Evolutionary conservation across 2,329 filamentous ascomycete species (phyloP).

Genomic region (Alternaria angustiovoidea): DNA sequence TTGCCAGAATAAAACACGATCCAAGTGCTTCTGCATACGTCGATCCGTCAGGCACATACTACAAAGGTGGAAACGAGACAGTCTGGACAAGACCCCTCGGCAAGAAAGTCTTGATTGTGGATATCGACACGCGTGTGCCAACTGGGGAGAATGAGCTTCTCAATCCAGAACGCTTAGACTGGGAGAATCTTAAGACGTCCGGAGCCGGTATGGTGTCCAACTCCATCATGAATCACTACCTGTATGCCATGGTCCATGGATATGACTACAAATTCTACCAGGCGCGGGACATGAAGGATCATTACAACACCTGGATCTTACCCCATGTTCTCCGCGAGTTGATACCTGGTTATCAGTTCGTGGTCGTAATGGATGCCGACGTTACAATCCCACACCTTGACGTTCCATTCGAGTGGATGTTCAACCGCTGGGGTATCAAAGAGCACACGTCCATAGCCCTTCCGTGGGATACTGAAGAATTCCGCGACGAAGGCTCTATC

Average conservation of each 20-base stretch:
- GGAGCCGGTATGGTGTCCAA: conserved; percentile 38
- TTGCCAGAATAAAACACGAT: conserved; percentile 26
- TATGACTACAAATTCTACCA: conserved; percentile 58
- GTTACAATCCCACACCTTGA: conserved; percentile 54
- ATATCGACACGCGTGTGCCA: conserved; percentile 42
- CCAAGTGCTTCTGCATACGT: conserved; percentile 16
- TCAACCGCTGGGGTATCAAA: conserved; percentile 58
- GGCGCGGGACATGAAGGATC: conserved; percentile 45
- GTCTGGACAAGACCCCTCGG: conserved; percentile 36
- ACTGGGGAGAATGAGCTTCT: conserved; percentile 31
- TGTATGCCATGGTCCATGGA: conserved; percentile 52
- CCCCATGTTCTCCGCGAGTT: conserved; percentile 52
- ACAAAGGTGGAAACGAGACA: conserved; percentile 8
- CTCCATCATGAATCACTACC: conserved; percentile 26
- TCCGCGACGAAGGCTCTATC: conserved; percentile 12
- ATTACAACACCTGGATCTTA: conserved; percentile 56
- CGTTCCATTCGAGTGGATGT: conserved; percentile 59
- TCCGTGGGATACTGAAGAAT: conserved; percentile 46
- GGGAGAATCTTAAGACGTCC: conserved; percentile 26
- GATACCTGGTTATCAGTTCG: conserved; percentile 53
- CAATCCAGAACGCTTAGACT: conserved; percentile 32
- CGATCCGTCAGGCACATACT: conserved; percentile 24
- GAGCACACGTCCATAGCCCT: conserved; percentile 53
- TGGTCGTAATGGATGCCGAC: conserved; percentile 59
- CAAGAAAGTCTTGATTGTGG: conserved; percentile 39